Base-by-base conservation (phyloP, 1,139 yeast species). In the Geotrichum histeridarum region DNA sequence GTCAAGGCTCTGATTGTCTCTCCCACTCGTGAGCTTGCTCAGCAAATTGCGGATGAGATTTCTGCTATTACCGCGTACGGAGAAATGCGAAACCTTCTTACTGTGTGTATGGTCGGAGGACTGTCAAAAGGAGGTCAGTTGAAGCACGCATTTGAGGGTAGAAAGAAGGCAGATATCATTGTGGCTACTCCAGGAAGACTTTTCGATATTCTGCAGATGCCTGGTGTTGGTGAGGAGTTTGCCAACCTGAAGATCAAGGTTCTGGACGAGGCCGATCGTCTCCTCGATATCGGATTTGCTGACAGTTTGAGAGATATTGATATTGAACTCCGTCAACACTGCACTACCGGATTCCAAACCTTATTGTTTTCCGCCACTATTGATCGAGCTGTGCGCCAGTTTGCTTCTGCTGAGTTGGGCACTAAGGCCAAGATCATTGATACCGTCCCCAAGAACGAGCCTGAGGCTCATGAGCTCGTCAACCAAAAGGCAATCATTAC, bases 171-270 rank as follows among this genome's bases (percentile, higher is more conserved):
- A 14, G 77, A 77, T 41, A 81, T 91, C 61, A 79, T 89, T 44
- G 86, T 90, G 58, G 95, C 90, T 14, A 90, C 98, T 4, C 98
- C 98, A 1, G 97, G 97, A 60, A 80, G 97, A 72, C 76, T 90
- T 57, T 69, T 77, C 54, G 95, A 85, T 62, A 70, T 89, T 54
- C 62, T 70, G 36, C 72, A 73, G 37, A 76, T 76, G 54, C 70
- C 70, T 8, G 65, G 62, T 18, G 78, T 82, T 56, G 72, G 77
- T 15, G 68, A 70, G 30, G 75, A 77, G 43, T 84, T 89, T 67
- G 67, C 73, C 43, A 72, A 75, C 54, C 73, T 91, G 53, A 77
- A 78, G 57, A 80, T 83, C 63, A 77, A 88, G 61, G 84, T 89
- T 37, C 80, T 88, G 60, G 97, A 90, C 69, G 97, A 90, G 73